Evolutionary conservation across 768 basidiomycete species (phyloP).

Genomic region (Agrocybe praecox): DNA sequence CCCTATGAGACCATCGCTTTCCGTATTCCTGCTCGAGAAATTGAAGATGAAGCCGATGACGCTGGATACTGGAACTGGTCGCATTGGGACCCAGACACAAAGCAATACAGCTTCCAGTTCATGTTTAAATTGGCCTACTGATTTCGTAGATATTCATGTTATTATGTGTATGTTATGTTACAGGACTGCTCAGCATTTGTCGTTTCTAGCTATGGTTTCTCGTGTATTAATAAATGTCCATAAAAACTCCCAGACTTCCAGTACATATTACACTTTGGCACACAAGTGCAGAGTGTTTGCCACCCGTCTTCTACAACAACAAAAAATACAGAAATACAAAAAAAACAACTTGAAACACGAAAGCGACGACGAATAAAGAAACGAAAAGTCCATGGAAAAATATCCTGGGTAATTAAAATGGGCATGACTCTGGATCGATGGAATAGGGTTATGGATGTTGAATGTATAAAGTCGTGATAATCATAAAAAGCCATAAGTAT

Average conservation of each 20-base stretch:
- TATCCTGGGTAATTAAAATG: neutral
- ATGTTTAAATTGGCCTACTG: slow-evolving; percentile 76
- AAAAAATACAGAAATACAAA: too few species aligned
- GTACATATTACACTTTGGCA: too few species aligned
- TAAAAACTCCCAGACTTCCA: neutral
- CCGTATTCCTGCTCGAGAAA: slow-evolving; percentile 95
- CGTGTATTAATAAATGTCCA: slow-evolving; percentile 9
- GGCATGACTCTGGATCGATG: neutral
- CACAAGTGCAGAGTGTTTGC: too few species aligned
- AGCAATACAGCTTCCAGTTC: slow-evolving; percentile 98
- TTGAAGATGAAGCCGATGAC: slow-evolving; percentile 93
- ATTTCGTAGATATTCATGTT: slow-evolving; percentile 13
- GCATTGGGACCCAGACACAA: slow-evolving; percentile 99
- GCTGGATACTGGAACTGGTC: slow-evolving; percentile 96
- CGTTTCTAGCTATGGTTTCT: slow-evolving; percentile 4
- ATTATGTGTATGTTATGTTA: slow-evolving; percentile 1
- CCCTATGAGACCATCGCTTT: slow-evolving; percentile 99
- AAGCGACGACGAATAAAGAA: neutral
- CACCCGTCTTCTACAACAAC: too few species aligned
- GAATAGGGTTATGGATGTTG: neutral
- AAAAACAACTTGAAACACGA: too few species aligned
- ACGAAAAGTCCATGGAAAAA: neutral
- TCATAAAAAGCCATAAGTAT: neutral
- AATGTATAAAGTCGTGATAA: neutral
- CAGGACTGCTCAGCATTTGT: neutral